Evolutionary conservation across 257 asterid genomes (phyloP).

Genomic region (Anisodus acutangulus): DNA sequence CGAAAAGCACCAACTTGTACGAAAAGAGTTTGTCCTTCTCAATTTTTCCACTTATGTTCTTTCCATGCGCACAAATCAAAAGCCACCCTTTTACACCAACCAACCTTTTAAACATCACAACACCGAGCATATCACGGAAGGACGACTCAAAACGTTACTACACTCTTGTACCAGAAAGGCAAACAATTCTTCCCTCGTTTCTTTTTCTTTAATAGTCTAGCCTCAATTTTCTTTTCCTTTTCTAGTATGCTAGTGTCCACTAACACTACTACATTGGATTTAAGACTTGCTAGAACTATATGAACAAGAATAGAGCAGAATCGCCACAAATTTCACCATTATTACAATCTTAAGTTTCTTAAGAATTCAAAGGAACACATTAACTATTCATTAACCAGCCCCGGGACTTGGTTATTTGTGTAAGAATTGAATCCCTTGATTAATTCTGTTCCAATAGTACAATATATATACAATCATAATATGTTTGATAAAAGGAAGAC

Average conservation of each 20-base stretch:
- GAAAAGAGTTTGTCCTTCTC: background rate
- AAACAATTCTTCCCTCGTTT: background rate
- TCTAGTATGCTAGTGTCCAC: background rate
- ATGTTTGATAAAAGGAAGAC: no score
- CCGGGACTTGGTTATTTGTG: background rate
- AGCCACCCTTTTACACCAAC: background rate
- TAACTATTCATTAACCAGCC: background rate
- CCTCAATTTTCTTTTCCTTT: background rate
- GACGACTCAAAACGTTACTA: background rate
- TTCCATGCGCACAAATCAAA: background rate
- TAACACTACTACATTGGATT: background rate
- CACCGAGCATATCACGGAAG: background rate
- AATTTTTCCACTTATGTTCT: background rate
- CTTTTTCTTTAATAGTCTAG: background rate
- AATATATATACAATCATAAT: no score
- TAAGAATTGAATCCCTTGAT: no score
- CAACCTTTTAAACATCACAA: background rate
- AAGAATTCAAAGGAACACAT: conserved; percentile 16
- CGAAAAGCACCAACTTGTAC: background rate
- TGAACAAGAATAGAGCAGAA: background rate
- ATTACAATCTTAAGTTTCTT: background rate
- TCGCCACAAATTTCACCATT: background rate
- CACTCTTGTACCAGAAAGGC: background rate
- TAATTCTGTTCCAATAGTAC: no score
- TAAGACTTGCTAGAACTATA: background rate